A percentile compares a stretch with the other conserved stretches of the same genome.
Conservation (phyloP, 345 rosid genomes). For the Sonneratia caseolaris region DNA sequence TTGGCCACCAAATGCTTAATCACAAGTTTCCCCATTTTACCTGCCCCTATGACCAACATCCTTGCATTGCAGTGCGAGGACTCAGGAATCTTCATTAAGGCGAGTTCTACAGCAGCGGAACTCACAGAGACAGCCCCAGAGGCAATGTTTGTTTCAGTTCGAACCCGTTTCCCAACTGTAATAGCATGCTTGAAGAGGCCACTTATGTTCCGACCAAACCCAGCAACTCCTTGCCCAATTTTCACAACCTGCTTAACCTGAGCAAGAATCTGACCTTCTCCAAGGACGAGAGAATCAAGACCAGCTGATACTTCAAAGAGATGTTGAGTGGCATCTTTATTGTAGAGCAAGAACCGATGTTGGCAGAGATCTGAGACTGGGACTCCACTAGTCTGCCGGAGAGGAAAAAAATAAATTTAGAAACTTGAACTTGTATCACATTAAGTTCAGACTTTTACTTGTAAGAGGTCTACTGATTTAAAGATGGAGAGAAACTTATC, state of each 20-base stretch:
- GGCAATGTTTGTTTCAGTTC: slow-evolving; percentile 40
- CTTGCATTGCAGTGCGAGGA: slow-evolving; percentile 24
- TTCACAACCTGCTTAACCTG: slow-evolving; percentile 48
- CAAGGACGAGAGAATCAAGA: slow-evolving; percentile 42
- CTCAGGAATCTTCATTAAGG: slow-evolving; percentile 36
- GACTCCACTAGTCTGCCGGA: slow-evolving; percentile 34
- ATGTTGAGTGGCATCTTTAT: slow-evolving; percentile 39
- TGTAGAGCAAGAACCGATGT: slow-evolving; percentile 35
- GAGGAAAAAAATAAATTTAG: not conserved
- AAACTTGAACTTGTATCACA: not conserved
- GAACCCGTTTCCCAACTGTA: slow-evolving; percentile 39
- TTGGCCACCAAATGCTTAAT: slow-evolving; percentile 47
- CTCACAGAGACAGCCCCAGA: slow-evolving; percentile 43
- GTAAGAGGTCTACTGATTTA: not conserved
- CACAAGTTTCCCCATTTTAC: slow-evolving; percentile 50
- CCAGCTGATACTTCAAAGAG: slow-evolving; percentile 49
- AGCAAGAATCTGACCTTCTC: slow-evolving; percentile 45
- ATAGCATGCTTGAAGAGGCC: slow-evolving; percentile 43
- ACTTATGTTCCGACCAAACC: slow-evolving; percentile 42
- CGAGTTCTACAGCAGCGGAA: slow-evolving; percentile 43
- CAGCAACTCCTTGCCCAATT: slow-evolving; percentile 43
- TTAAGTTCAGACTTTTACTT: not conserved
- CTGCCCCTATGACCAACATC: slow-evolving; percentile 41
- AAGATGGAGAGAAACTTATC: not conserved
- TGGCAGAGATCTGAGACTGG: slow-evolving; percentile 38